Percentiles rank a stretch among this genome's conserved stretches.
Evolutionary conservation across 306 rosid genomes (phyloP).

Genomic region (Echinosophora koreensis): DNA sequence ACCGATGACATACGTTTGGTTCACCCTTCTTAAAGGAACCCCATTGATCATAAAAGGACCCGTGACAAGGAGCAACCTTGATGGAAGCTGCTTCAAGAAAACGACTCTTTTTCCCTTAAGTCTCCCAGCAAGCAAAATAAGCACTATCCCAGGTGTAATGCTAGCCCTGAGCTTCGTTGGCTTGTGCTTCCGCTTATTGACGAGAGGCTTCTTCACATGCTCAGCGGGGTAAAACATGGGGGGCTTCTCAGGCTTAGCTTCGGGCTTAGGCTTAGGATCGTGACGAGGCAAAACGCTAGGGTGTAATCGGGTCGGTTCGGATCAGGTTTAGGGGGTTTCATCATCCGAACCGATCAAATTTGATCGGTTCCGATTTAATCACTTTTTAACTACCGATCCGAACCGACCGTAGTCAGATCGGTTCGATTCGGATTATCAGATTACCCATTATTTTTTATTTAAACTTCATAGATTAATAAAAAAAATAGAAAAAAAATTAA

Average conservation of each 20-base stretch:
- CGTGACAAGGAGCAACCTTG: conserved; percentile 73
- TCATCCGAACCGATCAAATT: no score
- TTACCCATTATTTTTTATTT: no score
- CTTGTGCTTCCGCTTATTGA: conserved; percentile 63
- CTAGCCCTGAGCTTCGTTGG: conserved; percentile 70
- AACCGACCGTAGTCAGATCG: no score
- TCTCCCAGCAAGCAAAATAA: conserved; percentile 71
- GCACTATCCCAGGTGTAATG: conserved; percentile 66
- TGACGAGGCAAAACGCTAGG: conserved; percentile 64
- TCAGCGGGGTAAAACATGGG: conserved; percentile 71
- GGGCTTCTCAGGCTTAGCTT: conserved; percentile 41
- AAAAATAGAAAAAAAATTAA: no score
- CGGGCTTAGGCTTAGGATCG: conserved; percentile 55
- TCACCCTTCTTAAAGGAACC: conserved; percentile 75
- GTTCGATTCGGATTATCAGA: no score
- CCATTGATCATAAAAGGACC: conserved; percentile 76
- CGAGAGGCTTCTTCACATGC: conserved; percentile 63
- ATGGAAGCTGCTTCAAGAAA: conserved; percentile 69
- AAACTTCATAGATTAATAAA: no score
- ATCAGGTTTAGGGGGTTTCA: no score
- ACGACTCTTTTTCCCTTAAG: conserved; percentile 75
- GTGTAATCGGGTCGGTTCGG: no score
- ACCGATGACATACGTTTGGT: conserved; percentile 66
- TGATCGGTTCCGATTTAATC: no score
- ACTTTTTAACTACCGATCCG: no score